These are phyloP conservation scores for Cydonia oblonga DNA, from an alignment of 331 rosid genomes.

Conservation along the genomic window DNA sequence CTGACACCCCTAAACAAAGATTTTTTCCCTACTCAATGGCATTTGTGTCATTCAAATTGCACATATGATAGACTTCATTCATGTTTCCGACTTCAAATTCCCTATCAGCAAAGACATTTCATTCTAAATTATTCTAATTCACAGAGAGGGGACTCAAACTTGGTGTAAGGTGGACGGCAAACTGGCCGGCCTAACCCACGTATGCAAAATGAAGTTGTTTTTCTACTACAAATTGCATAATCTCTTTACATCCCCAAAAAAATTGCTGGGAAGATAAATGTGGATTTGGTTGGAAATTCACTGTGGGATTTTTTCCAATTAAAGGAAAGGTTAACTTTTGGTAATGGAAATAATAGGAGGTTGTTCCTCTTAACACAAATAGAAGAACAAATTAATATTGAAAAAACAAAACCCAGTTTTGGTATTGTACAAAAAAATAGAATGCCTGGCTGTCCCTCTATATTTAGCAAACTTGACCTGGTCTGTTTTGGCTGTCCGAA, in stretches of 20 bases:
- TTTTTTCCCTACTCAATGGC: too few species aligned
- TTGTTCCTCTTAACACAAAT: neutral
- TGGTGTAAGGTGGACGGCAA: neutral
- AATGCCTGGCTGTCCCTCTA: constrained; percentile 6
- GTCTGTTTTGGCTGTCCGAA: constrained; percentile 29
- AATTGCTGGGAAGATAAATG: neutral
- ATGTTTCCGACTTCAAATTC: neutral
- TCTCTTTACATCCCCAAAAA: neutral
- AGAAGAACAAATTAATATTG: neutral
- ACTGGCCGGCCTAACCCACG: neutral
- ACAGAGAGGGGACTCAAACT: too few species aligned
- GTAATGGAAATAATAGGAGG: neutral
- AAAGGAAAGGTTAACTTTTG: neutral
- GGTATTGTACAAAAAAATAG: neutral
- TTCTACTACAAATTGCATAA: neutral
- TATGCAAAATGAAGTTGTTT: neutral
- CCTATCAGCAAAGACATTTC: too few species aligned
- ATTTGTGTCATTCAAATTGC: neutral
- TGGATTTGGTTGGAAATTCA: neutral
- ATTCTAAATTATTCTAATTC: too few species aligned
- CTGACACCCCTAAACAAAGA: too few species aligned
- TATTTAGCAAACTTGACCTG: constrained; percentile 30
- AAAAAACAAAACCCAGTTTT: neutral
- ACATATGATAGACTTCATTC: neutral
- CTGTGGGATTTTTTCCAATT: neutral